These are phyloP conservation scores for Chlorella sp. DNA, from an alignment of 139 green algal genomes.

Conservation along the genomic window DNA sequence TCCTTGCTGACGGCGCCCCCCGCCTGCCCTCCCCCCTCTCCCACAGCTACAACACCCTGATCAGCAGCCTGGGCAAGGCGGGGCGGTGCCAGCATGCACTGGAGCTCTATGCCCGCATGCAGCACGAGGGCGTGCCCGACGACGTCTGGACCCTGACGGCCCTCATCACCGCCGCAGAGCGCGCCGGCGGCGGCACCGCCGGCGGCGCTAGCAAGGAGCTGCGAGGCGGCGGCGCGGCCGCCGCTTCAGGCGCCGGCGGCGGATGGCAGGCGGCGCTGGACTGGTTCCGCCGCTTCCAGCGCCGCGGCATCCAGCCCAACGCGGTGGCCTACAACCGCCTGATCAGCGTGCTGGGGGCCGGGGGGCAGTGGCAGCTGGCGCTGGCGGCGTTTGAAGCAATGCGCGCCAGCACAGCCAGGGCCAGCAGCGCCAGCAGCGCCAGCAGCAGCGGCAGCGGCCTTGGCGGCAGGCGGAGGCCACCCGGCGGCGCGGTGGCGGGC, in stretches of 20 bases:
- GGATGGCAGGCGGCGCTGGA: conserved; percentile 27
- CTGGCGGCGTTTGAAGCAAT: conserved; percentile 40
- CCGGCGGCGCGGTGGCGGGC: no score
- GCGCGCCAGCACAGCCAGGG: not conserved
- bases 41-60: conserved; percentile 85
- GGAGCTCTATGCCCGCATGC: conserved; percentile 73
- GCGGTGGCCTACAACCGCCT: conserved; percentile 42
- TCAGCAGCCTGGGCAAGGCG: conserved; percentile 72
- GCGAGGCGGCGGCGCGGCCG: no score
- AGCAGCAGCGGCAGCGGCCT: not conserved
- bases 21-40: no score
- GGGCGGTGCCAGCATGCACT: conserved; percentile 50
- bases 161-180: conserved; percentile 78
- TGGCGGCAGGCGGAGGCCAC: no score
- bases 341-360: conserved; percentile 37
- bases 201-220: no score
- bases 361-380: conserved; percentile 63
- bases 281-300: conserved; percentile 12
- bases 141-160: conserved; percentile 84
- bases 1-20: no score
- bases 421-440: not conserved
- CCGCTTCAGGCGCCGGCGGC: no score
- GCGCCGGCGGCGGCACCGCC: no score
- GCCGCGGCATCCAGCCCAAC: conserved; percentile 50
- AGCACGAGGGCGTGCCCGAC: conserved; percentile 47